Evolutionary conservation across 164 flowering plant species (phyloP), one percentile per base, ranked within the genome.

Genomic region (Annona squamosa): DNA sequence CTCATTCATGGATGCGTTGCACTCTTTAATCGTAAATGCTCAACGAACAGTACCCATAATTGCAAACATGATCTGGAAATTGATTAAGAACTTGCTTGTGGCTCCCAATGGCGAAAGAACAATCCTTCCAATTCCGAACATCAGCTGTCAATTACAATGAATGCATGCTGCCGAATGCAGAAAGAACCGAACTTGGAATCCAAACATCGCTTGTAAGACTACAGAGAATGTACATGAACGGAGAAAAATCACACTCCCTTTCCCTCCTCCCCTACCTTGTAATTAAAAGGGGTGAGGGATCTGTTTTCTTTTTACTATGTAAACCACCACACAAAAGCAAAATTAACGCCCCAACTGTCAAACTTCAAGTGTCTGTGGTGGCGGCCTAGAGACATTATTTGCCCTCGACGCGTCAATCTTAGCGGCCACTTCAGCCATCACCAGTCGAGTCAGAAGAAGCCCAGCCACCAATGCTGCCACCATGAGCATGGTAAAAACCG

Each of bases 401-500:
- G 71, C 65, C 73, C 86, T 77, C 12, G 84, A 77, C 17, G 73
- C 76, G 47, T 78, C 80, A 44, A 88, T 81, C 84, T 83, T 91
- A 3, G 78, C 89, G 12, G 82, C 77, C 42, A 91, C 88, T 79
- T 91, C 97, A 0, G 91, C 81, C 70, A 87, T 67, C 3, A 91
- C 90, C 65, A 91, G 83, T 72, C 77, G 71, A 1, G 92, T 90
- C 48, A 91, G 78, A 65, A 91, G 82, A 72, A 91, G 74, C 42
- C 93, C 92, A 6, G 94, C 90, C 0, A 91, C 75, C 0, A 91
- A 77, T 52, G 92, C 91, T 13, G 94, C 79, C 10, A 72, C 77
- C 94, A 91, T 90, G 46, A 90, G 72, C 94, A 91, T 91, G 57
- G 86, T 79, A 78, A 91, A 91, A 47, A 91, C 97, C 2, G 77